Base-by-base conservation (phyloP, 495 filamentous ascomycete species). In the Penicillium antarcticum region DNA sequence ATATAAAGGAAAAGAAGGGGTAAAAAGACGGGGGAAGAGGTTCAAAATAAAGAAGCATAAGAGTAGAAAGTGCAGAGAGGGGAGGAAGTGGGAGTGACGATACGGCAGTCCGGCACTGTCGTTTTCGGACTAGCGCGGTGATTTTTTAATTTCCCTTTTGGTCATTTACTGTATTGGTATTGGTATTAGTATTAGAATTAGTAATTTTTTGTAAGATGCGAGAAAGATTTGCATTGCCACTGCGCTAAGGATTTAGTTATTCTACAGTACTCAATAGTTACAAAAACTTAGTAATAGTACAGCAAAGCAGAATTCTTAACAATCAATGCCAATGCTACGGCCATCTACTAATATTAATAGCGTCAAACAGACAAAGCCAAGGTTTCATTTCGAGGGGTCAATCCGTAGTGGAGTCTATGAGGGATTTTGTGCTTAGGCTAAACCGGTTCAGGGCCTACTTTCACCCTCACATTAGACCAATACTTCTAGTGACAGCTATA, bases 361-460 rank as follows among this genome's bases (percentile, higher is more conserved):
- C 8, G 26, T 29, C 5, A 29, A 29, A 29, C 5, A 29, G 26
- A 57, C 29, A 40, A 36, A 42, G 36, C 23, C 7, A 52, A 44
- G 54, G 35, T 52, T 54, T 51, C 41, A 53, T 53, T 39, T 47
- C 16, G 4, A 40, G 17, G 17, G 36, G 16, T 46, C 41, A 45
- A 35, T 38, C 55, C 47, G 53, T 57, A 53, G 55, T 55, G 33
- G 51, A 51, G 48, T 48, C 47, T 65, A 66, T 66, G 62, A 66
- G 62, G 62, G 51, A 66, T 66, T 66, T 66, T 61, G 56, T 66
- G 54, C 45, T 50, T 19, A 7, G 41, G 35, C 62, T 62, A 65
- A 58, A 48, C 62, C 53, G 5, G 19, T 47, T 65, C 55, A 56
- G 56, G 62, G 48, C 52, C 29, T 13, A 10, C 10, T 23, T 35